These are phyloP conservation scores for Fusarium algeriense DNA, from an alignment of 2,329 filamentous ascomycete species.

Conservation along the genomic window DNA sequence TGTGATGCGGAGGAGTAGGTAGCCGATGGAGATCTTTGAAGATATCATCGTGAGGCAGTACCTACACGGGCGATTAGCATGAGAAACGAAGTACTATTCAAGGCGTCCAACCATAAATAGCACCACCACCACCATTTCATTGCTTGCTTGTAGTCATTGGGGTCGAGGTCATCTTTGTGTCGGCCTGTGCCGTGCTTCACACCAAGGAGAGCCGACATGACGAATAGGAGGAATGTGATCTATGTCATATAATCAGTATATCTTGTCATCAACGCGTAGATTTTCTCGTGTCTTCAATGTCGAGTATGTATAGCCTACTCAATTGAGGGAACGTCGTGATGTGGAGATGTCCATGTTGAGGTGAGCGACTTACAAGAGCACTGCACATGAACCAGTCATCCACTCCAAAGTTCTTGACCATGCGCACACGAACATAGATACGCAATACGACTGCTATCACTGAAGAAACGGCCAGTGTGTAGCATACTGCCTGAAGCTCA, in stretches of 20 bases:
- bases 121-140: conserved; percentile 57
- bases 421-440: conserved; percentile 50
- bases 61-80: conserved; percentile 15
- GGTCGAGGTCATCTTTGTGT: conserved; percentile 50
- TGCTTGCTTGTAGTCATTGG: conserved; percentile 46
- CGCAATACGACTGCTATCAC: conserved; percentile 49
- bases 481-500: conserved; percentile 51
- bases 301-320: background rate
- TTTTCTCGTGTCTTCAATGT: background rate
- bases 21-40: conserved; percentile 59
- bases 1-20: conserved; percentile 57
- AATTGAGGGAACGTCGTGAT: background rate
- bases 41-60: conserved; percentile 54
- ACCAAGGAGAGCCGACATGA: conserved; percentile 51
- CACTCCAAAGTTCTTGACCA: conserved; percentile 55
- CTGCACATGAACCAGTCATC: conserved; percentile 57
- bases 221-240: conserved; percentile 54
- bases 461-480: conserved; percentile 47
- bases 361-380: conserved; percentile 48
- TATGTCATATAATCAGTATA: conserved; percentile 19
- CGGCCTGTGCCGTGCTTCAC: conserved; percentile 57
- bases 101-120: conserved; percentile 45
- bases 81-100: too few relatives aligned
- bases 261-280: background rate
- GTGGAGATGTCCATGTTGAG: background rate